Evolutionary conservation across 2,329 filamentous ascomycete species (phyloP).

Genomic region (Orbilia ellipsospora): DNA sequence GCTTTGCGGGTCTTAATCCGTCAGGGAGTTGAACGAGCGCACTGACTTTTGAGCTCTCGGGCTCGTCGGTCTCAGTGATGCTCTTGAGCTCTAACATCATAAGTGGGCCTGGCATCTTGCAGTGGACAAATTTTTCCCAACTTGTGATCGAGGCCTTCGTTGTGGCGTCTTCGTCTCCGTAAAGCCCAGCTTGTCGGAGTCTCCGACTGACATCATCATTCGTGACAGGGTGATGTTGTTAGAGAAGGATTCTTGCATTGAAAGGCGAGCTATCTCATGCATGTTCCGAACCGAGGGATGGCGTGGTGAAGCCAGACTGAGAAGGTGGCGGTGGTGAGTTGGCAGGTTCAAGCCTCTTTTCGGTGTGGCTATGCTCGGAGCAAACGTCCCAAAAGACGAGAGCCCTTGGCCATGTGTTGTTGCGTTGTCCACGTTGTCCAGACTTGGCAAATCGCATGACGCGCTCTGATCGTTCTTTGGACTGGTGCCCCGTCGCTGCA

Average conservation of each 20-base stretch:
- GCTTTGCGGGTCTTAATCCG: too few species aligned
- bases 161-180: constrained; percentile 7
- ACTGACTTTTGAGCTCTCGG: too few species aligned
- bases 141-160: too few species aligned
- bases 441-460: constrained; percentile 20
- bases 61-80: too few species aligned
- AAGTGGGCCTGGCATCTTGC: too few species aligned
- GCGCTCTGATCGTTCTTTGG: background rate
- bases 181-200: constrained; percentile 37
- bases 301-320: constrained; percentile 1
- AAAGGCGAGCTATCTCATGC: background rate
- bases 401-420: constrained; percentile 21
- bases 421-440: constrained; percentile 15
- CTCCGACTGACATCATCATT: constrained; percentile 46
- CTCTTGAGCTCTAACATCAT: too few species aligned
- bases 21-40: too few species aligned
- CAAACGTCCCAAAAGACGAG: constrained; percentile 6
- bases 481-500: background rate
- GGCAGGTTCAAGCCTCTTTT: constrained; percentile 36
- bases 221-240: constrained; percentile 9
- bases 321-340: constrained; percentile 43
- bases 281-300: constrained; percentile 1
- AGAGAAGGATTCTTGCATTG: constrained; percentile 18
- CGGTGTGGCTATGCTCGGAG: constrained; percentile 44
- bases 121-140: too few species aligned